A percentile compares a stretch with the other conserved stretches of the same genome.
Evolutionary conservation across 805 yeast genomes (phyloP).

Genomic region (Pichia pseudocactophila): DNA sequence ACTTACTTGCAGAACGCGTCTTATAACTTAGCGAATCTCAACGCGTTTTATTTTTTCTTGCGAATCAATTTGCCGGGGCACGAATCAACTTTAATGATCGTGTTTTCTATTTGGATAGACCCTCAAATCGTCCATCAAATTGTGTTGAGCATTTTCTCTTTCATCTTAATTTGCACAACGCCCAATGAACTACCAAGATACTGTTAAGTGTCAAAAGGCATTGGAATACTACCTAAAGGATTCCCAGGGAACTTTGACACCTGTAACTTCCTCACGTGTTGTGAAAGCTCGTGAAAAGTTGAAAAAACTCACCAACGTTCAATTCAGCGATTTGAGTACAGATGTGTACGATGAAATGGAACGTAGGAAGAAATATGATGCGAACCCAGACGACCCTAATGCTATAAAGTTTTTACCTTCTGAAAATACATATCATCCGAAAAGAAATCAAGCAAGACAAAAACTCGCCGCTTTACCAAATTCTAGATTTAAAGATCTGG

Average conservation of each 20-base stretch:
- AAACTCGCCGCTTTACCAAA: slow-evolving; percentile 80
- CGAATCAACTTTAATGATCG: too few relatives aligned
- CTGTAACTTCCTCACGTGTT: slow-evolving; percentile 49
- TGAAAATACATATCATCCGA: slow-evolving; percentile 71
- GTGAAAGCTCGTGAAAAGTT: slow-evolving; percentile 80
- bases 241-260: slow-evolving; percentile 36
- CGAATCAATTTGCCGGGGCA: too few relatives aligned
- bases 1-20: too few relatives aligned
- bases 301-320: slow-evolving; percentile 68
- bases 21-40: too few relatives aligned
- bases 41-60: too few relatives aligned
- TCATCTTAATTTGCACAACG: not conserved
- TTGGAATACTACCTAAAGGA: slow-evolving; percentile 42
- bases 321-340: slow-evolving; percentile 82
- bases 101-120: too few relatives aligned
- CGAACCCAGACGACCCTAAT: slow-evolving; percentile 43
- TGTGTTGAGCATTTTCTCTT: not conserved
- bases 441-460: slow-evolving; percentile 91
- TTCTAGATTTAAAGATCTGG: slow-evolving; percentile 78
- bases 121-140: too few relatives aligned
- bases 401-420: slow-evolving; percentile 57
- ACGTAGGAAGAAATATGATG: slow-evolving; percentile 46
- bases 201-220: slow-evolving; percentile 21
- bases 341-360: slow-evolving; percentile 91
- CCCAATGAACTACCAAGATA: slow-evolving; percentile 8